A percentile compares a stretch with the other conserved stretches of the same genome.
These are phyloP conservation scores for Trypethelium eluteriae DNA, from an alignment of 495 filamentous ascomycete species.

Conservation along the genomic window DNA sequence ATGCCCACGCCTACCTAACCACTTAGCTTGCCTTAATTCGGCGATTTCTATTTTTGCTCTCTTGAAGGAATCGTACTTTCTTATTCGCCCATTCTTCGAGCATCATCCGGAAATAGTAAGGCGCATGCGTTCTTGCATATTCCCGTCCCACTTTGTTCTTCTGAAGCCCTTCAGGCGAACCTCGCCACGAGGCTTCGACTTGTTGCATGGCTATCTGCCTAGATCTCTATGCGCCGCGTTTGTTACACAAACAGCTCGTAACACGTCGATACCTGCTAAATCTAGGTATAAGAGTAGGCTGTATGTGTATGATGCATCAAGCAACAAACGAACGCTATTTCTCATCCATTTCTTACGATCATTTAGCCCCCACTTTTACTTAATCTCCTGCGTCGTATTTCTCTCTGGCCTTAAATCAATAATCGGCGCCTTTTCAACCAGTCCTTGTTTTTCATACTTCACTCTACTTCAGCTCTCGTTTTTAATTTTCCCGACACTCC, in stretches of 20 bases:
- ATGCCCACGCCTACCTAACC: not conserved
- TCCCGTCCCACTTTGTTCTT: not conserved
- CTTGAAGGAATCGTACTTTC: not conserved
- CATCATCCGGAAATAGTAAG: not conserved
- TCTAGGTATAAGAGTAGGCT: not conserved
- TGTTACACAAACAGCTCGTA: not conserved
- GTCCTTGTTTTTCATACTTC: not conserved
- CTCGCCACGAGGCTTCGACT: not conserved
- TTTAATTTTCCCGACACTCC: not conserved
- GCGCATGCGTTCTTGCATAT: not conserved
- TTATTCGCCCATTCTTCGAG: not conserved
- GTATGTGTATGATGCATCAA: not conserved
- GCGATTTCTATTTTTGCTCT: slow-evolving; percentile 2
- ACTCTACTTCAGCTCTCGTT: not conserved
- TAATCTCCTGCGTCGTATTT: no score
- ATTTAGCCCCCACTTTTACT: not conserved
- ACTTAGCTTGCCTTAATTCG: no score
- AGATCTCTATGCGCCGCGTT: not conserved
- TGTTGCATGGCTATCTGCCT: not conserved
- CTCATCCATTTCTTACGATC: not conserved
- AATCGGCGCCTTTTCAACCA: no score
- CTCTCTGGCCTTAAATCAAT: no score
- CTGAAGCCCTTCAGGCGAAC: not conserved
- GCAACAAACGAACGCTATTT: not conserved
- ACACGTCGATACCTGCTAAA: not conserved